Evolutionary conservation across 768 basidiomycete genomes (phyloP).

Genomic region (Clavulina sp.): DNA sequence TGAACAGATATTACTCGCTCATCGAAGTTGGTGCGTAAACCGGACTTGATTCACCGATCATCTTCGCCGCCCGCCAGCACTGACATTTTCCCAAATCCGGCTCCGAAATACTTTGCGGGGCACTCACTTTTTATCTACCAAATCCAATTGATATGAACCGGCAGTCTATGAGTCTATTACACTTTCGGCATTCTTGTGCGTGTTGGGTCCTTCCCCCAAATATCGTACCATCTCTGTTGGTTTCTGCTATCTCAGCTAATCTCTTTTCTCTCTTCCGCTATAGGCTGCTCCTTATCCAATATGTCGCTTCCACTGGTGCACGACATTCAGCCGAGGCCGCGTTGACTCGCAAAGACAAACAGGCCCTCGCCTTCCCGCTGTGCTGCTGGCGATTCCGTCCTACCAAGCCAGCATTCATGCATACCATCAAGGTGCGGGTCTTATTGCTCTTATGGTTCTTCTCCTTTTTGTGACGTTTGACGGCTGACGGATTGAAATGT

Average conservation of each 20-base stretch:
- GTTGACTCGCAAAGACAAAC: conserved; percentile 65
- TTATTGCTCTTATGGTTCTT: background rate
- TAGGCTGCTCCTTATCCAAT: conserved; percentile 69
- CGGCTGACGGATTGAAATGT: conserved; percentile 2
- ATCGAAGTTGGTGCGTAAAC: conserved; percentile 29
- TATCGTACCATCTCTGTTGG: background rate
- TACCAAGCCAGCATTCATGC: conserved; percentile 83
- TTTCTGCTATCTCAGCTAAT: background rate
- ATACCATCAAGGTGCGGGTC: conserved; percentile 40
- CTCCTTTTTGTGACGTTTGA: too few species aligned
- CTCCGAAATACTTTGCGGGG: too few species aligned
- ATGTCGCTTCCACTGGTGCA: conserved; percentile 51
- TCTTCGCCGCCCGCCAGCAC: conserved; percentile 12
- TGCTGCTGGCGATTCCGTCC: conserved; percentile 71
- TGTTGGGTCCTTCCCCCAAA: too few species aligned
- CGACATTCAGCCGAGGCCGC: conserved; percentile 49
- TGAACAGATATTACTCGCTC: conserved; percentile 32
- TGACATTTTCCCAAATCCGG: conserved; percentile 14
- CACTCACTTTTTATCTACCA: too few species aligned
- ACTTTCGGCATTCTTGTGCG: conserved; percentile 71
- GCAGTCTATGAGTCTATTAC: conserved; percentile 44
- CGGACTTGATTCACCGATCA: conserved; percentile 18
- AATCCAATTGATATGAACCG: too few species aligned
- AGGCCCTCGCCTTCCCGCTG: conserved; percentile 57
- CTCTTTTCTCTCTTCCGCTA: background rate